Evolutionary conservation across 2,329 filamentous ascomycete species (phyloP), one percentile per base, ranked within the genome.

Genomic region (Ceratocystis harringtonii): DNA sequence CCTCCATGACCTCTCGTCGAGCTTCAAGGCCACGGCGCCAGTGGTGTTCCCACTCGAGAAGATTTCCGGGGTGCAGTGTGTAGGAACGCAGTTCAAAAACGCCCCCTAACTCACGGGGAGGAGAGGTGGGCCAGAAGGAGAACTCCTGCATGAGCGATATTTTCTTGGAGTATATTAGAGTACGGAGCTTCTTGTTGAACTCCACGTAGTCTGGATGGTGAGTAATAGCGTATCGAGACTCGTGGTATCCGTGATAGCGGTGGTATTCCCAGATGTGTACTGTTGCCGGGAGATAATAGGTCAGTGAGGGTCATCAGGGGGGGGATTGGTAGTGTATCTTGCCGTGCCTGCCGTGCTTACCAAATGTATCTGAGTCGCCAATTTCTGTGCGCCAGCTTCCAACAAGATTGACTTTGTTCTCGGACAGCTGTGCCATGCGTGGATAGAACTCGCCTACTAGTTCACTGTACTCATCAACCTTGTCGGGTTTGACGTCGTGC

Each of bases 231-330:
- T 96, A 84, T 60, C 96, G 81, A 22, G 94, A 97, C 68, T 88
- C 85, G 76, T 99, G 94, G 76, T 97, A 97, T 68, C 94, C 94
- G 71, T 92, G 83, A 77, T 97, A 99, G 71, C 92, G 88, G 76
- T 97, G 92, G 76, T 99, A 99, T 76, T 99, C 94, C 94, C 94
- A 99, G 72, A 99, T 99, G 75, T 99, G 94, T 62, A 99, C 94
- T 41, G 36, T 97, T 71, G 63, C 57, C 19, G 19, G 32, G 6
- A 62, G 12, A 15, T 43, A 0, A 64, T 10, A 8, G 15, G n/a
- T 61, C 28, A 62, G 55, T 12, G 30, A 50, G 22, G 28, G n/a
- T 19, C 22, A 1, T 44, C 19, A 28, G 22, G 36, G 25, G 55
- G 30, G 22, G 10, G 19, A n/a, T 48, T 12, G 41, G 28, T 32